These are phyloP conservation scores for Mrakia blollopis DNA, from an alignment of 768 basidiomycete species.

Conservation along the genomic window DNA sequence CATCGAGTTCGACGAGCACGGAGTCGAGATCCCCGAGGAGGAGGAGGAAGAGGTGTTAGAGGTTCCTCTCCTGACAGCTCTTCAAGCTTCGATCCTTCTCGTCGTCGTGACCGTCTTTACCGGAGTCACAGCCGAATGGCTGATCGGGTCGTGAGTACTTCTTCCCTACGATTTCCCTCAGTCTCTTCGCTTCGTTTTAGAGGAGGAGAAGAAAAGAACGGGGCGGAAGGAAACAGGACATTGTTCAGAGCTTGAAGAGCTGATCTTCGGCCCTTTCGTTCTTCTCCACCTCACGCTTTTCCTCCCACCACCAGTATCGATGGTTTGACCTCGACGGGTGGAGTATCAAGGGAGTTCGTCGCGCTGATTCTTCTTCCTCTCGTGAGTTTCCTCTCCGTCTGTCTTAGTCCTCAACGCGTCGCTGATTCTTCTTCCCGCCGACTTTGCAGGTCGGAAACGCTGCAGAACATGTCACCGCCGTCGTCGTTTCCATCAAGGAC, in stretches of 20 bases:
- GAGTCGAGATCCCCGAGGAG: constrained; percentile 21
- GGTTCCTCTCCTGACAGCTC: constrained; percentile 34
- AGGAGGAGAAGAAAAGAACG: too few species aligned
- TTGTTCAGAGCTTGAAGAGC: too few species aligned
- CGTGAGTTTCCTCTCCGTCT: not conserved
- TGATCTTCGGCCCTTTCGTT: too few species aligned
- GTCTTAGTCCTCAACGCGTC: not conserved
- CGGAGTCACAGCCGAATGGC: constrained; percentile 35
- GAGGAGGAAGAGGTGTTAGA: constrained; percentile 33
- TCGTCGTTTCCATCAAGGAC: constrained; percentile 34
- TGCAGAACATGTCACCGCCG: constrained; percentile 31
- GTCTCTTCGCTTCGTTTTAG: too few species aligned
- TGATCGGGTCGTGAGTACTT: too few species aligned
- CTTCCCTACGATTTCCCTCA: too few species aligned
- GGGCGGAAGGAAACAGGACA: too few species aligned
- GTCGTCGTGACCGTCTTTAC: constrained; percentile 39
- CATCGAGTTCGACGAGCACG: constrained; percentile 7
- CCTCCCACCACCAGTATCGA: too few species aligned
- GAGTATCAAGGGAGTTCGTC: constrained; percentile 28
- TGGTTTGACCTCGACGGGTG: constrained; percentile 36
- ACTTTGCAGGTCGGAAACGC: constrained; percentile 15
- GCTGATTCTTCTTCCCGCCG: not conserved
- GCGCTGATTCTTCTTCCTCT: constrained; percentile 30
- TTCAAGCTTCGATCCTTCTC: constrained; percentile 38
- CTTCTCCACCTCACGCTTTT: too few species aligned